phyloP scores from a whole-genome alignment of 495 filamentous ascomycete genomes.

The Sabuloglossum arenarium region DNA sequence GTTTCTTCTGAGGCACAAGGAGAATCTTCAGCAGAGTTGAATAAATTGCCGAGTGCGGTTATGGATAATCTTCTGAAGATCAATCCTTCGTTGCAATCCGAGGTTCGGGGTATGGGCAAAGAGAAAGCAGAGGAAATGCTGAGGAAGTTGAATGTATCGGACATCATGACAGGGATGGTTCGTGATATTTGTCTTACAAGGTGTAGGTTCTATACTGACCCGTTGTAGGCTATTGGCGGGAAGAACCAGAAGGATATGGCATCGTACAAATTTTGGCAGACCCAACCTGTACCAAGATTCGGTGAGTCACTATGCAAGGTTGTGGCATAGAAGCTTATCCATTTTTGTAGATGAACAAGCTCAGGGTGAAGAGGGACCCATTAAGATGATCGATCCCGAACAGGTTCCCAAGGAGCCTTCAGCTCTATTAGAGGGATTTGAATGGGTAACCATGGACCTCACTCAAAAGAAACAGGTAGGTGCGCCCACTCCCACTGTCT shows the following conservation, averaged over 20 bases:
- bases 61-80: constrained; percentile 25
- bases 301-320: constrained; percentile 13
- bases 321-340: constrained; percentile 4
- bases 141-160: constrained; percentile 49
- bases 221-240: constrained; percentile 27
- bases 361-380: constrained; percentile 32
- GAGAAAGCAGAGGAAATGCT: constrained; percentile 34
- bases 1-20: neutral
- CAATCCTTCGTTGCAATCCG: constrained; percentile 39
- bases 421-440: constrained; percentile 53
- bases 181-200: neutral
- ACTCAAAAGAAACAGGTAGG: constrained; percentile 34
- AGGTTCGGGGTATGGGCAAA: constrained; percentile 21
- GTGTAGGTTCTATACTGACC: neutral
- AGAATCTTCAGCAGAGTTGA: neutral
- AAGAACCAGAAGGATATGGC: constrained; percentile 94
- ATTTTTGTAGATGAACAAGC: constrained; percentile 18
- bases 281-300: constrained; percentile 83
- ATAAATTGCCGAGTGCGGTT: neutral
- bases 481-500: neutral
- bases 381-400: constrained; percentile 51
- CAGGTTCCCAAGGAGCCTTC: constrained; percentile 49
- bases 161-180: constrained; percentile 61
- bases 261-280: constrained; percentile 94
- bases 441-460: constrained; percentile 86